Evolutionary conservation across 805 yeast genomes (phyloP).

Genomic region (Candida bentonensis): DNA sequence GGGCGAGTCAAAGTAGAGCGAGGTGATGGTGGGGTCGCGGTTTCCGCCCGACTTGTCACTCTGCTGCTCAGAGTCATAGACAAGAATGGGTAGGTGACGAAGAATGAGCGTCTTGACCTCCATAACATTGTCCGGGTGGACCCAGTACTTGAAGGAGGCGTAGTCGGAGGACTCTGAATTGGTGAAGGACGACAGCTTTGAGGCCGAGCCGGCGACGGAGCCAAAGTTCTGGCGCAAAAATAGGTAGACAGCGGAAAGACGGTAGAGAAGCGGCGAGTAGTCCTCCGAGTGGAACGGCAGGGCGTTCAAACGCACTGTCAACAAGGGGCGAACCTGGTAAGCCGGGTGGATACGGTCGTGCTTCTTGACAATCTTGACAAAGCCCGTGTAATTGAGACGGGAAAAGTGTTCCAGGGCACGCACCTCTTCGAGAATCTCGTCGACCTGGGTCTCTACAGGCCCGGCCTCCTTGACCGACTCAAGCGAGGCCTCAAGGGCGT

Average conservation of each 20-base stretch:
- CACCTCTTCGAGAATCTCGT: slow-evolving; percentile 57
- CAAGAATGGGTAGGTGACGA: slow-evolving; percentile 84
- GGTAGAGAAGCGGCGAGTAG: slow-evolving; percentile 78
- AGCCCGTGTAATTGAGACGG: slow-evolving; percentile 87
- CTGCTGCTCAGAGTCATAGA: slow-evolving; percentile 43
- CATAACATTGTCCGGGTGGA: slow-evolving; percentile 93
- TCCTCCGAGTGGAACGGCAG: slow-evolving; percentile 92
- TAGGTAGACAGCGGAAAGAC: slow-evolving; percentile 62
- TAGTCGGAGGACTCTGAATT: slow-evolving; percentile 23
- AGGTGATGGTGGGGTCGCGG: slow-evolving; percentile 70
- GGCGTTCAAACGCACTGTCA: slow-evolving; percentile 74
- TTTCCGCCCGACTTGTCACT: slow-evolving; percentile 30
- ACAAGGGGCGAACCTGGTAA: slow-evolving; percentile 79
- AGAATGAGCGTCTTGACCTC: slow-evolving; percentile 92
- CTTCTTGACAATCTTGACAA: slow-evolving; percentile 85
- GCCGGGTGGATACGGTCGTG: slow-evolving; percentile 83
- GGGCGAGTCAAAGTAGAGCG: slow-evolving; percentile 76
- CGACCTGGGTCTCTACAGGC: slow-evolving; percentile 53
- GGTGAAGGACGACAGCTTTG: slow-evolving; percentile 20
- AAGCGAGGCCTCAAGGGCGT: slow-evolving; percentile 31
- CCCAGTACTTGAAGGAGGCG: slow-evolving; percentile 76
- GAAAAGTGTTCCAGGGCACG: slow-evolving; percentile 83
- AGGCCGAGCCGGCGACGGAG: slow-evolving; percentile 21
- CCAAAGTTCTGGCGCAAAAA: slow-evolving; percentile 63
- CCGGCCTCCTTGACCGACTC: slow-evolving; percentile 32